Conservation (phyloP, 73 alveolate species). For the Paraurostyla sp. region DNA sequence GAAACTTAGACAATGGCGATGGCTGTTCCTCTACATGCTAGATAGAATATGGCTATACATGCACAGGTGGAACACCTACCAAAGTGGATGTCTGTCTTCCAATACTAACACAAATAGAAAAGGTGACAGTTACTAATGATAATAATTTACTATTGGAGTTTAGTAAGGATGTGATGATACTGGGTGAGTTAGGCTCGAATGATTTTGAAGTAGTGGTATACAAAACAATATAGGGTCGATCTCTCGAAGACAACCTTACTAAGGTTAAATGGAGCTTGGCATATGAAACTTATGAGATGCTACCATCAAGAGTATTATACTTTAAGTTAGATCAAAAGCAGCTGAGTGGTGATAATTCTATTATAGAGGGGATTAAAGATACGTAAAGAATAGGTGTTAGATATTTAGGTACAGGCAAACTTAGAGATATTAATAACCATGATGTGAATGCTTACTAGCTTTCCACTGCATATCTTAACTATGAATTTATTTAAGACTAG, state of each 20-base stretch:
- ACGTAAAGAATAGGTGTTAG: constrained; percentile 8
- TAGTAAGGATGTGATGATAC: constrained; percentile 29
- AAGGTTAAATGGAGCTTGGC: constrained; percentile 27
- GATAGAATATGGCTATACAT: constrained; percentile 75
- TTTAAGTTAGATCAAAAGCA: neutral
- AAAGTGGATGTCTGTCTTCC: constrained; percentile 50
- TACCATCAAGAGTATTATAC: constrained; percentile 33
- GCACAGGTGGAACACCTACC: constrained; percentile 55
- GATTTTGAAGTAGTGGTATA: constrained; percentile 36
- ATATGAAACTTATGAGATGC: neutral
- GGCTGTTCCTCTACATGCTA: constrained; percentile 69
- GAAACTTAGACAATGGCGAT: constrained; percentile 73
- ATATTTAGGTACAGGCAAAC: constrained; percentile 22
- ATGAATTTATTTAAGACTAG: neutral
- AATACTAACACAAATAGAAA: neutral
- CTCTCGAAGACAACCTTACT: neutral
- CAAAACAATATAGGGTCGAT: neutral
- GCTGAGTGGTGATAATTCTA: neutral
- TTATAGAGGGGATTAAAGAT: constrained; percentile 18
- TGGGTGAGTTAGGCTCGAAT: constrained; percentile 21
- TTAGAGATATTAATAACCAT: constrained; percentile 36
- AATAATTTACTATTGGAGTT: constrained; percentile 11
- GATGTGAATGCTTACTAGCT: neutral
- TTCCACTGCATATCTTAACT: neutral
- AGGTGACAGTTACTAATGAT: neutral